Conservation (phyloP, 192 early-diverging fungal species). For the Coemansia asiatica region DNA sequence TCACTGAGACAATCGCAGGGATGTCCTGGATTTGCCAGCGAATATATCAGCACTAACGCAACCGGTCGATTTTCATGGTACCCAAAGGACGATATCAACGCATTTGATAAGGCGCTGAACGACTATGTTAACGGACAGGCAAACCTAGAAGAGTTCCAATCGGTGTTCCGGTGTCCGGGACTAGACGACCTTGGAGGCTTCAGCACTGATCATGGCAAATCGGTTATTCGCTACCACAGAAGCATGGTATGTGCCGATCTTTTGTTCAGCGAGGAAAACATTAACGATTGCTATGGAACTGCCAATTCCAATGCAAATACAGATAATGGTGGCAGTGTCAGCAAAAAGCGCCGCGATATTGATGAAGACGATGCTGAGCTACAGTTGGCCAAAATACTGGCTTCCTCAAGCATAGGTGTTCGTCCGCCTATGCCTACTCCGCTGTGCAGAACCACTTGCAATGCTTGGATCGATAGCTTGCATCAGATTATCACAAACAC, state of each 20-base stretch:
- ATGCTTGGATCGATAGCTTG: constrained; percentile 46
- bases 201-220: constrained; percentile 40
- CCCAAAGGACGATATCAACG: constrained; percentile 41
- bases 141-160: constrained; percentile 51
- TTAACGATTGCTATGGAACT: constrained; percentile 42
- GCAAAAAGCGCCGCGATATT: constrained; percentile 12
- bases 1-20: constrained; percentile 44
- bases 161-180: constrained; percentile 49
- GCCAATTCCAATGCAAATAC: neutral
- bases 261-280: constrained; percentile 43
- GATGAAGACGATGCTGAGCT: constrained; percentile 17
- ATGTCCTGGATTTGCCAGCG: constrained; percentile 46
- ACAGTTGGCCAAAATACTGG: constrained; percentile 36
- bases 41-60: constrained; percentile 50
- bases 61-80: constrained; percentile 51
- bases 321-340: neutral
- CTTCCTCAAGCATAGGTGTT: constrained; percentile 19
- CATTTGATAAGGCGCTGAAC: constrained; percentile 50
- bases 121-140: constrained; percentile 49
- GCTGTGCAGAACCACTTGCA: constrained; percentile 47
- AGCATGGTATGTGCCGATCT: constrained; percentile 53
- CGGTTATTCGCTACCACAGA: constrained; percentile 49
- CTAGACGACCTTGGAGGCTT: constrained; percentile 52
- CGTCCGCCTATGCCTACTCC: constrained; percentile 25
- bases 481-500: constrained; percentile 36